Conservation (phyloP, 345 rosid species). For the Linum tenue region DNA sequence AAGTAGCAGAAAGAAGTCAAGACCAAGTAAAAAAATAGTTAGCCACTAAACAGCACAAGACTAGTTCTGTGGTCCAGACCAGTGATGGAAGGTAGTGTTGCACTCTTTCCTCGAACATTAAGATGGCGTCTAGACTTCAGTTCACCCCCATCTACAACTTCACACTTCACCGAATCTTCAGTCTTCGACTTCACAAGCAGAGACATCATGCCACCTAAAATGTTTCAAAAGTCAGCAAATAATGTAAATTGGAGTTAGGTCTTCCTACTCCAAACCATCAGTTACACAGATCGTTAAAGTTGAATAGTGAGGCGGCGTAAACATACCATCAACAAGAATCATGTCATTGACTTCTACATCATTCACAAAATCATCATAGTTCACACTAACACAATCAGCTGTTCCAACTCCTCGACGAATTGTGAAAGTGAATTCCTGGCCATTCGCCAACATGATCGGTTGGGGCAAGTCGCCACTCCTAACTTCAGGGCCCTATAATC, state of each 20-base stretch:
- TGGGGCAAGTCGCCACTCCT: constrained; percentile 99
- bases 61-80: constrained; percentile 34
- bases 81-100: constrained; percentile 93
- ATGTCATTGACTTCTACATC: constrained; percentile 93
- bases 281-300: background rate
- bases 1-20: constrained; percentile 3
- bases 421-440: constrained; percentile 95
- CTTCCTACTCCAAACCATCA: background rate
- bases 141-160: constrained; percentile 97
- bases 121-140: constrained; percentile 94
- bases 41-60: background rate
- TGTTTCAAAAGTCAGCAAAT: constrained; percentile 16
- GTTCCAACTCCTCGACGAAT: constrained; percentile 83
- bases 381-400: constrained; percentile 80
- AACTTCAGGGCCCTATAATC: constrained; percentile 85
- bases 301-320: background rate
- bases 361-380: constrained; percentile 91
- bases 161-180: constrained; percentile 87
- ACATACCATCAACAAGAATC: constrained; percentile 97
- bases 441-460: constrained; percentile 53
- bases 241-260: background rate
- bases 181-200: constrained; percentile 83
- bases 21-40: background rate
- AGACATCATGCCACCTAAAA: constrained; percentile 98
- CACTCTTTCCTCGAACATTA: constrained; percentile 96